These are phyloP conservation scores for Alternaria ethzedia DNA, from an alignment of 2,329 filamentous ascomycete genomes.

Conservation along the genomic window DNA sequence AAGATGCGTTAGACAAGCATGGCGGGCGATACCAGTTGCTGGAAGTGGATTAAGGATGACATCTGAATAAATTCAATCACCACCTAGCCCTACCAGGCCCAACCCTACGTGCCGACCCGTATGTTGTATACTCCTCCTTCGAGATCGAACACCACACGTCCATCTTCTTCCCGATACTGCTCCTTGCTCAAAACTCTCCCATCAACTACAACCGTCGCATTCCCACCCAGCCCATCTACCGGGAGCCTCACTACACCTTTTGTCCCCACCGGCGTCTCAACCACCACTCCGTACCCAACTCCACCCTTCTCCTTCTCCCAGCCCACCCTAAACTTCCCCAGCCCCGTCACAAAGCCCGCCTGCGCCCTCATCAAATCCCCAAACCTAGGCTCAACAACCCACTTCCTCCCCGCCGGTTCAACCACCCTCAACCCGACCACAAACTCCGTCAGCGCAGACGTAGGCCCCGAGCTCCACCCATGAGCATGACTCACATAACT, in stretches of 20 bases:
- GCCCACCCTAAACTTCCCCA: conserved; percentile 17
- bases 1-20: conserved; percentile 70
- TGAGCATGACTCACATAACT: conserved; percentile 46
- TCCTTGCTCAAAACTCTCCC: not conserved
- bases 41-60: conserved; percentile 47
- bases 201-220: not conserved
- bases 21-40: conserved; percentile 59
- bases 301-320: not conserved
- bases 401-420: conserved; percentile 25
- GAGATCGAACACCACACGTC: not conserved
- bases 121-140: not conserved
- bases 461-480: conserved; percentile 44
- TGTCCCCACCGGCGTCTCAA: conserved; percentile 2
- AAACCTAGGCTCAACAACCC: conserved; percentile 34
- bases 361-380: conserved; percentile 22
- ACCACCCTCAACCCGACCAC: conserved; percentile 9
- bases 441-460: conserved; percentile 11
- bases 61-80: not conserved
- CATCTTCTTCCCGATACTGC: not conserved
- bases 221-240: not conserved
- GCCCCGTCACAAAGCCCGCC: conserved; percentile 22
- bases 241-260: not conserved
- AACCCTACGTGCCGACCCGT: not conserved
- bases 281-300: not conserved
- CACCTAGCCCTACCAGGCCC: not conserved